Evolutionary conservation across 805 yeast species (phyloP), one percentile per base, ranked within the genome.

Genomic region (Pichia kluyveri): DNA sequence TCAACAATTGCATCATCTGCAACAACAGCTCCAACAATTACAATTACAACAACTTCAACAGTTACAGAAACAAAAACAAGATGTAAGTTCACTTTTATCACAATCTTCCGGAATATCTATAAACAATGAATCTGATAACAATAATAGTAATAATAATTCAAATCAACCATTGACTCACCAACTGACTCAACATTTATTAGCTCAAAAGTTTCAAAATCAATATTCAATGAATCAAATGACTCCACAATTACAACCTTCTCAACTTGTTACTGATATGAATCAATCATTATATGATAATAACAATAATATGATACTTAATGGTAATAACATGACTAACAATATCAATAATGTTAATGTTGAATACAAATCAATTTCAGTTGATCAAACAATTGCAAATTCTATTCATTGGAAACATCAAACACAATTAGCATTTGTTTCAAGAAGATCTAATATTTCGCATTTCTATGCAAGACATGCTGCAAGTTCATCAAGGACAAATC

Each of bases 401-500:
- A 56, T 71, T 9, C 74, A 75, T 57, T 87, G 95, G 96, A 84
- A 81, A 63, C 90, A 85, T 61, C 96, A 87, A 66, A 67, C 71
- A 42, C 88, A 82, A 60, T 71, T 88, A 50, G 82, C 80, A 30
- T 87, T 80, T 52, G 63, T 83, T 43, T 83, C 93, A 5, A 76
- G 93, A 62, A 51, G 48, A 41, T 75, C 86, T 31, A 78, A 76
- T 56, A 63, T 76, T 27, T 86, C 95, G 4, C 96, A 87, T 66
- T 82, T 75, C 59, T 87, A 86, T 67, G 96, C 96, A 5, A 75
- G 95, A 50, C 80, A 80, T 53, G 89, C 88, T 30, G 96, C 96
- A 8, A 69, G 80, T 14, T 71, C 79, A 47, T 82, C 85, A 1
- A 69, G 83, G 58, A 75, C 71, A 58, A 55, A 59, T 46, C n/a